Percentiles rank a stretch among this genome's conserved stretches.
Conservation (phyloP, 768 basidiomycete species). For the Cyclocybe cylindracea region DNA sequence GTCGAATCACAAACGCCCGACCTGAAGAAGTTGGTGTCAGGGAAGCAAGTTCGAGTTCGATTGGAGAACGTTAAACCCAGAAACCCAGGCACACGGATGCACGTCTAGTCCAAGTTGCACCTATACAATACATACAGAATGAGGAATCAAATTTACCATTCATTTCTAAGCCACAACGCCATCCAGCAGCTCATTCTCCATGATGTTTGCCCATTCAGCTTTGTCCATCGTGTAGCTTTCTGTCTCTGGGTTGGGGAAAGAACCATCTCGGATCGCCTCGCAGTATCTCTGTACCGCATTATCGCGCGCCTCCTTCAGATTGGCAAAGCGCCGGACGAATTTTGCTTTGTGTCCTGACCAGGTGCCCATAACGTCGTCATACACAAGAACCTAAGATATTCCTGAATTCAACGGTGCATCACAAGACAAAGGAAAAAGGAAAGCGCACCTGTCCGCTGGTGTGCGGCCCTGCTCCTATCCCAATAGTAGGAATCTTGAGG, state of each 20-base stretch:
- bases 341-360: constrained; percentile 85
- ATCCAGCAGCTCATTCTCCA: constrained; percentile 35
- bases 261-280: constrained; percentile 70
- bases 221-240: constrained; percentile 86
- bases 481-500: constrained; percentile 83
- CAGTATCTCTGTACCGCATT: constrained; percentile 71
- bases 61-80: too few species aligned
- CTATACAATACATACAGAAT: too few species aligned
- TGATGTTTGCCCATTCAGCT: constrained; percentile 70
- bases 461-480: constrained; percentile 88
- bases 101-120: too few species aligned
- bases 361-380: constrained; percentile 87
- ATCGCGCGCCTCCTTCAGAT: constrained; percentile 63
- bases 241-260: constrained; percentile 69
- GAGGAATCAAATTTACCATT: too few species aligned
- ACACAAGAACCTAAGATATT: constrained; percentile 91
- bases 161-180: too few species aligned
- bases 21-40: too few species aligned
- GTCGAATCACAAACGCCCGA: too few species aligned
- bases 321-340: constrained; percentile 89
- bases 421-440: background rate
- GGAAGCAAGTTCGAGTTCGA: too few species aligned
- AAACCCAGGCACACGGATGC: too few species aligned
- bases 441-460: constrained; percentile 73
- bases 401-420: background rate